Base-by-base conservation (phyloP, 768 basidiomycete species). In the Lactarius trivialis region DNA sequence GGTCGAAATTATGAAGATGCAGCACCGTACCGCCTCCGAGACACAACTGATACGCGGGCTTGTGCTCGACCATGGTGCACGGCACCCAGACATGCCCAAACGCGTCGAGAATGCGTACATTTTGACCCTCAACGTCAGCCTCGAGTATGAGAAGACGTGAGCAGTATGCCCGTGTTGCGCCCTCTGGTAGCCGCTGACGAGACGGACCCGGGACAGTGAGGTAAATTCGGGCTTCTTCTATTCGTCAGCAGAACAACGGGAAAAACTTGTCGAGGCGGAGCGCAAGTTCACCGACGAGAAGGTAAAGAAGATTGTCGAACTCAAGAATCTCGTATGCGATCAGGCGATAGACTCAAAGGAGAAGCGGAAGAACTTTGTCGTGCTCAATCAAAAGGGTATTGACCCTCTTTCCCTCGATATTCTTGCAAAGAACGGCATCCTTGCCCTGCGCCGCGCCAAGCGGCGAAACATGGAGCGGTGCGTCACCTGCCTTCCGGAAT, bases 1-100 rank as follows among this genome's bases (percentile, higher is more conserved):
- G 97, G 79, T 99, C 56, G 97, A 99, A 77, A 87, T 98, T 65
- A 98, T 98, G 97, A 98, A 98, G 79, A 99, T 99, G 97, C 96
- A 97, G 74, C 97, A 99, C 77, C 89, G 95, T 70, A 95, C 89
- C 48, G 93, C 97, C 65, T 93, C 93, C 26, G 97, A 99, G 75
- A 99, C 97, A 33, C 91, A 97, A 72, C 85, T 99, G 41, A 79
- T 99, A 70, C 89, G 91, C 68, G 97, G 97, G 37, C 81, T 99
- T 61, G 97, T 99, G 50, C 81, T 99, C 69, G 97, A 99, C 76
- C 96, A 98, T 72, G 96, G 97, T 67, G 92, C 91, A 60, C 80
- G 97, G 67, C 97, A 99, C 76, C 96, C 97, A 12, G 97, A 98
- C 76, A 98, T 98, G 97, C 95, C 97, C 39, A 98, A 94, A 80